Conservation (phyloP, 768 basidiomycete species). For the Panellus pusillus region DNA sequence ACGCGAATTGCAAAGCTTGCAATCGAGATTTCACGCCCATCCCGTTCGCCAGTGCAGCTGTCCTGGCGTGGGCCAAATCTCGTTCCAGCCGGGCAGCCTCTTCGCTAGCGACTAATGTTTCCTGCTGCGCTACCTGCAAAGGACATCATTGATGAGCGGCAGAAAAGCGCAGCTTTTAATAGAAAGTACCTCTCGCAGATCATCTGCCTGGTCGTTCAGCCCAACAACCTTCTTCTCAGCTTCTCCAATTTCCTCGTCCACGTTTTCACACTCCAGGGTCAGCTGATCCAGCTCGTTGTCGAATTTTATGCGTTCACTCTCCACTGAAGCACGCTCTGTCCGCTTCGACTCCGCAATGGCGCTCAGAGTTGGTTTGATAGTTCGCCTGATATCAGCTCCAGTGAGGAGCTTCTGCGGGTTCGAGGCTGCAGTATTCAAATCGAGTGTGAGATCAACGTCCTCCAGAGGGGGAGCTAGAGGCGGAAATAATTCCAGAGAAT, state of each 20-base stretch:
- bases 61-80: conserved; percentile 72
- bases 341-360: conserved; percentile 72
- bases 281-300: conserved; percentile 84
- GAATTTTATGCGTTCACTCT: conserved; percentile 76
- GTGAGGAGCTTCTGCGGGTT: conserved; percentile 66
- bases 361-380: conserved; percentile 76
- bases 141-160: neutral
- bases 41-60: conserved; percentile 76
- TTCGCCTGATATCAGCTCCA: conserved; percentile 69
- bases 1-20: conserved; percentile 78
- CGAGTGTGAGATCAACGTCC: conserved; percentile 73
- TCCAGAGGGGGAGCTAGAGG: conserved; percentile 70
- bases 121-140: conserved; percentile 72
- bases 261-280: conserved; percentile 73
- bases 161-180: neutral
- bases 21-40: conserved; percentile 79
- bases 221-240: conserved; percentile 70
- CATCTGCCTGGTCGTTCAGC: conserved; percentile 75
- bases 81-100: conserved; percentile 69
- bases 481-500: conserved; percentile 75
- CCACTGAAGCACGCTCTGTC: conserved; percentile 64
- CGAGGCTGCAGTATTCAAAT: conserved; percentile 75
- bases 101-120: conserved; percentile 62
- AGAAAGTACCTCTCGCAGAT: conserved; percentile 70
- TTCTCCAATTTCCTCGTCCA: conserved; percentile 75